Conservation (phyloP, 345 rosid genomes). For the Eucalyptus polybractea region DNA sequence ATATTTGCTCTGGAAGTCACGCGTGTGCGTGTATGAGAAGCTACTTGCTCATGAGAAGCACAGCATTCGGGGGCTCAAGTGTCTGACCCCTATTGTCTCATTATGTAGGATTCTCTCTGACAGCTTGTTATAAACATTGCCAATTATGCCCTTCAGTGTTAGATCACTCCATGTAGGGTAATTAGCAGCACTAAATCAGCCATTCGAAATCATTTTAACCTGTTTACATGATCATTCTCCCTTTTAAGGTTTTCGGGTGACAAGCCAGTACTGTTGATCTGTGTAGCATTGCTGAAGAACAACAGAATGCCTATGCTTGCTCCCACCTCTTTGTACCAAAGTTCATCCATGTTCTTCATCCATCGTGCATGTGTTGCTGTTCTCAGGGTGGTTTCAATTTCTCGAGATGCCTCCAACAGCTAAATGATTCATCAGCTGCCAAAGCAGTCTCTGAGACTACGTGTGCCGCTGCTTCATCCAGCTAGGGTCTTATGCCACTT, state of each 20-base stretch:
- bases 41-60: not conserved
- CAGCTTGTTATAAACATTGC: not conserved
- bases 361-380: not conserved
- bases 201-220: not conserved
- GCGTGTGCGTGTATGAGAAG: not conserved
- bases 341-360: not conserved
- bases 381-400: not conserved
- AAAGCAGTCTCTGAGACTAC: not conserved
- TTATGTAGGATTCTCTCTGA: not conserved
- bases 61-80: not conserved
- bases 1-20: not conserved
- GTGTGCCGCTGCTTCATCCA: not conserved
- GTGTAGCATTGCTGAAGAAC: not conserved
- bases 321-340: not conserved
- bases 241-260: not conserved
- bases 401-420: not conserved
- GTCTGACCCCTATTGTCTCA: not conserved
- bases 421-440: not conserved
- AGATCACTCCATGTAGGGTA: not conserved
- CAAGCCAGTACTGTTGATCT: not conserved
- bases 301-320: not conserved
- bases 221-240: not conserved
- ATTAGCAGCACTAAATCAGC: not conserved
- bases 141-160: not conserved
- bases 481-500: not conserved